Evolutionary conservation across 2,329 filamentous ascomycete genomes (phyloP).

Genomic region (Xylariaceae sp.): DNA sequence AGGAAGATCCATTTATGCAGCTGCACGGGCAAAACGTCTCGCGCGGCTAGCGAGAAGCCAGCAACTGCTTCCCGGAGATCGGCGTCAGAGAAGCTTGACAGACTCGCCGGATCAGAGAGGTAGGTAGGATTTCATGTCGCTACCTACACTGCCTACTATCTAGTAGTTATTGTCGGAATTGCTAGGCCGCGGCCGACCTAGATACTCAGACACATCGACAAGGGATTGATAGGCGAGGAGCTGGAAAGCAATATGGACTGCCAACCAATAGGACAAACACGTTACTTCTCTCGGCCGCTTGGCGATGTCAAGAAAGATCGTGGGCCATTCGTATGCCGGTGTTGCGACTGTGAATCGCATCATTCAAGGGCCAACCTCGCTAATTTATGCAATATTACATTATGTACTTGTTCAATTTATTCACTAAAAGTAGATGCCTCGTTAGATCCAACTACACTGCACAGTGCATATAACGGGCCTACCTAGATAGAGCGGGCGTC

Average conservation of each 20-base stretch:
- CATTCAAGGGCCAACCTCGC: too few relatives aligned
- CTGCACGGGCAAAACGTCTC: not conserved
- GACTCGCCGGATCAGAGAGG: not conserved
- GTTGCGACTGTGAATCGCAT: too few relatives aligned
- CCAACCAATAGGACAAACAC: too few relatives aligned
- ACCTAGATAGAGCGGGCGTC: too few relatives aligned
- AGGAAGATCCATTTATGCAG: not conserved
- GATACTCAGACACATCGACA: not conserved
- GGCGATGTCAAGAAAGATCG: too few relatives aligned
- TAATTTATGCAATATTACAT: too few relatives aligned
- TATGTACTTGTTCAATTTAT: not conserved
- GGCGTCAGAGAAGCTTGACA: not conserved
- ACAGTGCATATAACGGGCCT: too few relatives aligned
- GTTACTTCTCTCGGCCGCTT: too few relatives aligned
- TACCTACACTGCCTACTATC: too few relatives aligned
- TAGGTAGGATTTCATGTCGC: not conserved
- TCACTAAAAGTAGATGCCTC: not conserved
- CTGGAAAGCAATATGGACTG: not conserved
- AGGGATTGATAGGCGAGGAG: not conserved
- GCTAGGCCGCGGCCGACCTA: not conserved
- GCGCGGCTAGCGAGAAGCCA: not conserved
- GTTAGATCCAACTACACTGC: not conserved
- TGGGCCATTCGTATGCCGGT: too few relatives aligned
- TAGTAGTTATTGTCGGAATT: too few relatives aligned
- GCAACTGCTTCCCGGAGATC: constrained; percentile 3